Evolutionary conservation across 2,329 filamentous ascomycete species (phyloP).

Genomic region (Stachybotrys echinatus): DNA sequence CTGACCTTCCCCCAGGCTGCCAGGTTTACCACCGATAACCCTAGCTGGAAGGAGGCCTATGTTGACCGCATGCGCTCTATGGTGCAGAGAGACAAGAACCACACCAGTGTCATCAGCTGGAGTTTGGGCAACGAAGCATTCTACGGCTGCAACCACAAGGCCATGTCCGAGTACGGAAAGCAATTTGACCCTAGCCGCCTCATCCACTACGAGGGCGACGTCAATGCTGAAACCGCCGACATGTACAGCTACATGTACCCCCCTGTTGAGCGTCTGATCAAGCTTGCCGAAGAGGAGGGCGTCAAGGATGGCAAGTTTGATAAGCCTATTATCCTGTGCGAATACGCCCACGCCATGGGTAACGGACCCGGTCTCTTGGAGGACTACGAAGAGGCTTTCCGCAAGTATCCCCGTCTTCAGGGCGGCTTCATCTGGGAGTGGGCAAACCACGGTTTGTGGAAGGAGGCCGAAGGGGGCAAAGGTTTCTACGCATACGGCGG

Average conservation of each 20-base stretch:
- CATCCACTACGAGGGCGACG: conserved; percentile 64
- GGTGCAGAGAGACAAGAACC: conserved; percentile 65
- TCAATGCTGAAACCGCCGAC: conserved; percentile 53
- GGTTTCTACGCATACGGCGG: conserved; percentile 51
- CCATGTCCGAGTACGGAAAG: conserved; percentile 62
- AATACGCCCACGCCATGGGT: conserved; percentile 64
- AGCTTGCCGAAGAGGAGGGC: conserved; percentile 36
- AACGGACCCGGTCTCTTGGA: conserved; percentile 66
- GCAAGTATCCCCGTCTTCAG: conserved; percentile 54
- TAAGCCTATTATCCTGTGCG: conserved; percentile 56
- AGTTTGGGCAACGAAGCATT: conserved; percentile 70
- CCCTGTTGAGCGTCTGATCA: conserved; percentile 42
- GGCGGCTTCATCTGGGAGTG: conserved; percentile 66
- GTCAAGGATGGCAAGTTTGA: conserved; percentile 38
- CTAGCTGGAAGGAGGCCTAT: conserved; percentile 57
- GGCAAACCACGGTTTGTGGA: conserved; percentile 56
- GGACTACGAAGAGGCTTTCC: conserved; percentile 63
- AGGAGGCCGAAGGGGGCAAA: conserved; percentile 32
- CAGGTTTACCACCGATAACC: conserved; percentile 56
- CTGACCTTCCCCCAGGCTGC: conserved; percentile 49
- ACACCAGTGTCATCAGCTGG: conserved; percentile 68
- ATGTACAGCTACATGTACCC: conserved; percentile 68
- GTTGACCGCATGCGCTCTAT: conserved; percentile 61
- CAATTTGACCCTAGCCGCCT: conserved; percentile 50
- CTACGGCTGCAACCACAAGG: conserved; percentile 62